Conservation (phyloP, 2,329 filamentous ascomycete species). For the Calonectria pseudoturangicola region DNA sequence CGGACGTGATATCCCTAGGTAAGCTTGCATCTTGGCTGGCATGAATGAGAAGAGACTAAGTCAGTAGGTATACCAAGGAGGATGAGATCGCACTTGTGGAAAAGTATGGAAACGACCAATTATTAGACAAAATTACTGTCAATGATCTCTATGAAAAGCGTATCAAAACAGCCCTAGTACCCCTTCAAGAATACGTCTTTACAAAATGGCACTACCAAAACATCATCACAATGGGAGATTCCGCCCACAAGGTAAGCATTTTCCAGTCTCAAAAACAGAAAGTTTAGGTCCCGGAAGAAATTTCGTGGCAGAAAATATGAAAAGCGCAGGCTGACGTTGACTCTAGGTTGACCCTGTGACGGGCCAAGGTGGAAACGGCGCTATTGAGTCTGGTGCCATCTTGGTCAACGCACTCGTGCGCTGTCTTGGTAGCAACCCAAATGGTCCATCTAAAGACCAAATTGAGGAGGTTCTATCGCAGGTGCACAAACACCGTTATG, state of each 20-base stretch:
- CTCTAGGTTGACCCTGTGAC: slow-evolving; percentile 1
- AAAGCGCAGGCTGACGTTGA: neutral
- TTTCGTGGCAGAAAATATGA: no score
- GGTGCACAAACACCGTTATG: slow-evolving; percentile 9
- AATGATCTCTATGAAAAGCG: slow-evolving; percentile 2
- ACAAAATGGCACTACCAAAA: slow-evolving; percentile 11
- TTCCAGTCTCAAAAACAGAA: no score
- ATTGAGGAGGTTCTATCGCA: neutral
- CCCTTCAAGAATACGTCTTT: slow-evolving; percentile 12
- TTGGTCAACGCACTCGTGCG: slow-evolving; percentile 5
- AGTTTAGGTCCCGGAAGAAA: no score
- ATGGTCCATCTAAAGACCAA: neutral
- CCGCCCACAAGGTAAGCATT: neutral
- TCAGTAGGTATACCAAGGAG: neutral
- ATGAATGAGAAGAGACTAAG: neutral
- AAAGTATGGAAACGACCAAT: neutral
- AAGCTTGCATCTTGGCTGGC: neutral
- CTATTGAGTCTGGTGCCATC: slow-evolving; percentile 7
- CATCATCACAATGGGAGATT: slow-evolving; percentile 5
- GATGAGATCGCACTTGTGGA: neutral
- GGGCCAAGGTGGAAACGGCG: neutral
- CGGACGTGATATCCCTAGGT: slow-evolving; percentile 5
- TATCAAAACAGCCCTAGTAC: neutral
- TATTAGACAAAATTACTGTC: neutral
- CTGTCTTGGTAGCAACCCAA: neutral